Conservation (phyloP, 257 asterid species). For the Paulownia fortunei region DNA sequence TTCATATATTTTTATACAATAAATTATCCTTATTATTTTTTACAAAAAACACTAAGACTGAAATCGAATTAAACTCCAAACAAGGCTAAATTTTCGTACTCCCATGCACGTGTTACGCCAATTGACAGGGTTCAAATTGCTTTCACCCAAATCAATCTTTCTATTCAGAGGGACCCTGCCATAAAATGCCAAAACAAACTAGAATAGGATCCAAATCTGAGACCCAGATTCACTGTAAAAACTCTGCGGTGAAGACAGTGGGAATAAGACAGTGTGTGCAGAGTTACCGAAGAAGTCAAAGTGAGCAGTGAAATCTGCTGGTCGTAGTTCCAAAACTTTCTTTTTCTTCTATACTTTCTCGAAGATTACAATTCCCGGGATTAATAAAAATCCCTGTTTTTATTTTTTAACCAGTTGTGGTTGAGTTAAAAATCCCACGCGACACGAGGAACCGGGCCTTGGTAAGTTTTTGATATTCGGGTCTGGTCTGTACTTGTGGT, state of each 20-base stretch:
- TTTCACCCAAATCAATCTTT: neutral
- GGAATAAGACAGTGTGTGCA: slow-evolving; percentile 12
- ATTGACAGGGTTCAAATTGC: neutral
- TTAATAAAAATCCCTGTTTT: neutral
- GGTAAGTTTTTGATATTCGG: neutral
- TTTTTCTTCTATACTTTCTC: slow-evolving; percentile 18
- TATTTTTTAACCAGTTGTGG: slow-evolving; percentile 9
- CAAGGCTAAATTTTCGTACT: too few relatives aligned
- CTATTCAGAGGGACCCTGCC: slow-evolving; percentile 1
- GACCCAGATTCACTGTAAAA: slow-evolving; percentile 32
- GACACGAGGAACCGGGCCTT: neutral
- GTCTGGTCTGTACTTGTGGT: slow-evolving; percentile 22
- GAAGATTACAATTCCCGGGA: neutral
- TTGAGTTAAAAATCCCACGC: neutral
- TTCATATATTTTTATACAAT: too few relatives aligned
- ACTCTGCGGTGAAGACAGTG: slow-evolving; percentile 3
- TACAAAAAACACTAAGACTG: too few relatives aligned
- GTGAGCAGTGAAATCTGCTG: slow-evolving; percentile 37
- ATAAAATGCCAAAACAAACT: slow-evolving; percentile 26
- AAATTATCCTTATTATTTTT: too few relatives aligned
- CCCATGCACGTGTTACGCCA: neutral
- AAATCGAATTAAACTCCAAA: too few relatives aligned
- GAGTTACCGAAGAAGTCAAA: slow-evolving; percentile 51
- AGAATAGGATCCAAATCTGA: slow-evolving; percentile 10
- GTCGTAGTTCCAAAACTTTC: slow-evolving; percentile 25